phyloP scores from a whole-genome alignment of 1,284 basidiomycete genomes.

The Tremellales sp. region DNA sequence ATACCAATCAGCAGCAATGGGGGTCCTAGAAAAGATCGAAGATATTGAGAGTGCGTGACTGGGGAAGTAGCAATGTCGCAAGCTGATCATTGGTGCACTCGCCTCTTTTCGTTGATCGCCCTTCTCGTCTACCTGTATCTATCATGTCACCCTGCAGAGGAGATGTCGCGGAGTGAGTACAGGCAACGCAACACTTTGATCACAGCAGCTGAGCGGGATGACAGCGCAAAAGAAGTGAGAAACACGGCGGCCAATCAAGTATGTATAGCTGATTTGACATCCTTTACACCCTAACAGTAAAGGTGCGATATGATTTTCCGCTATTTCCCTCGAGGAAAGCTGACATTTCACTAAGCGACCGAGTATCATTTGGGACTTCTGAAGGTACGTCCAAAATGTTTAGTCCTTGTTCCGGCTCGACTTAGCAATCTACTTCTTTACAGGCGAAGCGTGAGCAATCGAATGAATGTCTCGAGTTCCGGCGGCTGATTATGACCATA shows the following conservation, averaged over 20 bases:
- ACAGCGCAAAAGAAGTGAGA: constrained; percentile 87
- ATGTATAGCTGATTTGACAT: not conserved
- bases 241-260: not conserved
- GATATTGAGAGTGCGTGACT: constrained; percentile 75
- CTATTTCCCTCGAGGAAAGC: constrained; percentile 3
- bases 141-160: constrained; percentile 58
- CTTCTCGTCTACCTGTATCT: constrained; percentile 1
- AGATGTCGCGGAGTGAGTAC: constrained; percentile 85
- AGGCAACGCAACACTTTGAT: constrained; percentile 5
- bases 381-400: constrained; percentile 21
- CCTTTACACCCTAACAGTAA: constrained; percentile 13
- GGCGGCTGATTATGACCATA: not conserved
- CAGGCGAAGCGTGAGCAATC: constrained; percentile 37
- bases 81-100: constrained; percentile 2
- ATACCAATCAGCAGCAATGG: constrained; percentile 56
- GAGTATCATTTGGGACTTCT: constrained; percentile 70
- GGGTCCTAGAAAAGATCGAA: constrained; percentile 90
- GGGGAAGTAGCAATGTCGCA: not conserved
- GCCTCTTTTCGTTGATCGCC: constrained; percentile 1
- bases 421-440: not conserved
- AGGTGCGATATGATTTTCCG: constrained; percentile 7
- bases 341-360: constrained; percentile 59
- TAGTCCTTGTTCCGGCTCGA: not conserved
- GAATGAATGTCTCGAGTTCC: constrained; percentile 44
- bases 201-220: constrained; percentile 2